Evolutionary conservation across 306 rosid genomes (phyloP).

Genomic region (Lablab purpureus): DNA sequence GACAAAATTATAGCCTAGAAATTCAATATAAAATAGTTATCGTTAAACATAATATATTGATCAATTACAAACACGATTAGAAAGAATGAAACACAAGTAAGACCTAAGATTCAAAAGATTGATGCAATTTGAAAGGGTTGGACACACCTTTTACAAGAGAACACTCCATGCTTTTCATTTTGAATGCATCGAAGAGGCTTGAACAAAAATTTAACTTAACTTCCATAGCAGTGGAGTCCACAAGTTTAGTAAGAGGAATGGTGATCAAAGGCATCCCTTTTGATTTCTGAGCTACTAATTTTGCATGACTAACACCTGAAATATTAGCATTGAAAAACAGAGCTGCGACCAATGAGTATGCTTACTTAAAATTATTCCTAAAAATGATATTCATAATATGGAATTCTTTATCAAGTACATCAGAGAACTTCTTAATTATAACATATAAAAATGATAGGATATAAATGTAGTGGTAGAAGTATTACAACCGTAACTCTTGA

Average conservation of each 20-base stretch:
- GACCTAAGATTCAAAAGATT: slow-evolving; percentile 9
- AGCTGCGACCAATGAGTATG: slow-evolving; percentile 29
- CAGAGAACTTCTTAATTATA: slow-evolving; percentile 26
- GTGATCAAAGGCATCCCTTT: slow-evolving; percentile 89
- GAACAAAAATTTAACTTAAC: slow-evolving; percentile 66
- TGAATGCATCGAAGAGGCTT: slow-evolving; percentile 69
- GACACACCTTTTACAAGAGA: slow-evolving; percentile 62
- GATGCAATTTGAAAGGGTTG: slow-evolving; percentile 26
- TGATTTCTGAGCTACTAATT: slow-evolving; percentile 79
- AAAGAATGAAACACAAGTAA: slow-evolving; percentile 35
- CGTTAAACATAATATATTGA: background rate
- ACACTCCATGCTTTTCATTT: slow-evolving; percentile 52
- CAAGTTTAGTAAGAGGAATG: slow-evolving; percentile 72
- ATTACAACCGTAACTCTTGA: background rate
- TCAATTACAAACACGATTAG: slow-evolving; percentile 9
- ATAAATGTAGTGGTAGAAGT: background rate
- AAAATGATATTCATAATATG: slow-evolving; percentile 9
- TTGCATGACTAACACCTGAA: slow-evolving; percentile 65
- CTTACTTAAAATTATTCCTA: slow-evolving; percentile 30
- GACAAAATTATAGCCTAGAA: slow-evolving; percentile 20
- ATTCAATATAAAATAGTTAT: background rate
- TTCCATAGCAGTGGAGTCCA: slow-evolving; percentile 66
- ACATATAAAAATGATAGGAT: slow-evolving; percentile 9
- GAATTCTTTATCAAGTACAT: slow-evolving; percentile 35
- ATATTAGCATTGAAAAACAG: slow-evolving; percentile 24